A percentile compares a stretch with the other conserved stretches of the same genome.
Evolutionary conservation across 768 basidiomycete genomes (phyloP).

Genomic region (Vararia minispora): DNA sequence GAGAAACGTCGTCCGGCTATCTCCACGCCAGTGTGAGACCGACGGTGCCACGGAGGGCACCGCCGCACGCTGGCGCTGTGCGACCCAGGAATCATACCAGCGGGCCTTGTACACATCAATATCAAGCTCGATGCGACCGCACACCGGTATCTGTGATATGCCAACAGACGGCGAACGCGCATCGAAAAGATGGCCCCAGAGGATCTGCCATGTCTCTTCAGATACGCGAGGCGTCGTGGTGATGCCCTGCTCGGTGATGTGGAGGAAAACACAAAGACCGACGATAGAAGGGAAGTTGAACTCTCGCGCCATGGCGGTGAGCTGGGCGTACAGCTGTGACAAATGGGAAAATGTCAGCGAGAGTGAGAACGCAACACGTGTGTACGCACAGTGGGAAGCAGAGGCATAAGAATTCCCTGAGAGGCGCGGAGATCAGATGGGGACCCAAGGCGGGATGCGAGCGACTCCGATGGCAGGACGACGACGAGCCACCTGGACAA

Average conservation of each 20-base stretch:
- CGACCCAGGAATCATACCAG: constrained; percentile 70
- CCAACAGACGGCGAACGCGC: constrained; percentile 22
- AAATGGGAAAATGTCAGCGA: constrained; percentile 2
- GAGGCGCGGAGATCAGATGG: constrained; percentile 50
- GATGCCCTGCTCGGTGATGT: constrained; percentile 43
- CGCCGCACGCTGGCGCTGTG: constrained; percentile 28
- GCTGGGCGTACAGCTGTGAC: constrained; percentile 60
- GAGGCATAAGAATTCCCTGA: constrained; percentile 64
- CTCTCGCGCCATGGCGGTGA: constrained; percentile 70
- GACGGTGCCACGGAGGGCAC: constrained; percentile 34
- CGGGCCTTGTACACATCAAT: constrained; percentile 64
- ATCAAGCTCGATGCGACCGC: constrained; percentile 81
- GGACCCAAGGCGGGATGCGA: constrained; percentile 43
- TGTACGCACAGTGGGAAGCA: constrained; percentile 54
- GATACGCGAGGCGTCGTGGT: constrained; percentile 60
- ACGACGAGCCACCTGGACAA: constrained; percentile 45
- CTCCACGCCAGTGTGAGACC: constrained; percentile 39
- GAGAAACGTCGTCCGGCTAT: constrained; percentile 37
- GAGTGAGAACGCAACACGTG: constrained; percentile 1
- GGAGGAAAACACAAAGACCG: constrained; percentile 74
- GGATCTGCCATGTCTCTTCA: constrained; percentile 64
- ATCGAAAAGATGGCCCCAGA: constrained; percentile 58
- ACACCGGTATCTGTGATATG: constrained; percentile 41
- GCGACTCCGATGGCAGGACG: constrained; percentile 50
- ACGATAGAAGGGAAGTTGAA: constrained; percentile 70